Conservation (phyloP, 768 basidiomycete species). For the Kwoniella sp. region DNA sequence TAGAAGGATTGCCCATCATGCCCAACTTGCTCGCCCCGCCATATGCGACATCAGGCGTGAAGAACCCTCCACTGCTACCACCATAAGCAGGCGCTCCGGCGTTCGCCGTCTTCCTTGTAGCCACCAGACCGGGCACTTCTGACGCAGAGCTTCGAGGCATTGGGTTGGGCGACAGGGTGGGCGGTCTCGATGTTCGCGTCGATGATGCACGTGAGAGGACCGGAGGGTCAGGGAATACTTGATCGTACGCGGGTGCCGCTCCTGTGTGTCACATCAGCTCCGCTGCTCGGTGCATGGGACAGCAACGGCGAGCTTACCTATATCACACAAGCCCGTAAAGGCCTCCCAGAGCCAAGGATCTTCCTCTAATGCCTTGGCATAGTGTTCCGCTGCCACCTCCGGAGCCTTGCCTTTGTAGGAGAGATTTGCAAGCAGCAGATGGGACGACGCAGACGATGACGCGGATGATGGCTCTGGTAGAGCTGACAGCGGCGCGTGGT, state of each 20-base stretch:
- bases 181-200: conserved; percentile 19
- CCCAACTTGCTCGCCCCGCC: conserved; percentile 15
- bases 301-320: conserved; percentile 34
- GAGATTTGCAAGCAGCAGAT: conserved; percentile 25
- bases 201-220: conserved; percentile 14
- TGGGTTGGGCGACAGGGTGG: conserved; percentile 34
- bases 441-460: conserved; percentile 16
- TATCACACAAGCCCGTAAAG: conserved; percentile 44
- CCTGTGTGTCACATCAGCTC: conserved; percentile 10
- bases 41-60: conserved; percentile 34
- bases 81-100: background rate
- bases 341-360: conserved; percentile 50
- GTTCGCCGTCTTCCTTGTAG: conserved; percentile 11
- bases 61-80: conserved; percentile 19
- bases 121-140: conserved; percentile 31
- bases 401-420: conserved; percentile 36
- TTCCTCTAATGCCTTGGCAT: conserved; percentile 33
- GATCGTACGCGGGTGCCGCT: conserved; percentile 22
- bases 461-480: conserved; percentile 17
- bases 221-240: conserved; percentile 34
- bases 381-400: conserved; percentile 29
- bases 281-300: background rate
- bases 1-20: conserved; percentile 20
- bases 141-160: conserved; percentile 42
- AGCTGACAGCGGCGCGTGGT: conserved; percentile 9